phyloP scores from a whole-genome alignment of 1,284 basidiomycete genomes.

The Ceratobasidium sp. region DNA sequence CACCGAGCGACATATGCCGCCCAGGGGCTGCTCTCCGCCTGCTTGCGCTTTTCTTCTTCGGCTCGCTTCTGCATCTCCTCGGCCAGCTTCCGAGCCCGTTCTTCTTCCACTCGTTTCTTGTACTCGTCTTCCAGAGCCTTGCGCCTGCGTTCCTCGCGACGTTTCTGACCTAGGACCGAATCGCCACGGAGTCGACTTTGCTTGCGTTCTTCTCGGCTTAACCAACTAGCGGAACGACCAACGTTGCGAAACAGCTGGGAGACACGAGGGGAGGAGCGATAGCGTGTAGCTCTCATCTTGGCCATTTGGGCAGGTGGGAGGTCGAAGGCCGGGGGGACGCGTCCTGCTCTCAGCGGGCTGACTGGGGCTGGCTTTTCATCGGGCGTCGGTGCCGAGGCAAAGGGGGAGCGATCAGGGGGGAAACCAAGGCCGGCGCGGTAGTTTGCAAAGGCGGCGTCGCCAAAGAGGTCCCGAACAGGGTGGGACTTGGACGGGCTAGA shows the following conservation, averaged over 20 bases:
- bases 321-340: not conserved
- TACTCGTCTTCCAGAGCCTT: not conserved
- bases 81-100: too few relatives aligned
- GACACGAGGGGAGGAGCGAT: not conserved
- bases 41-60: not conserved
- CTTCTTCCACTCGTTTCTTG: not conserved
- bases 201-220: slow-evolving; percentile 5
- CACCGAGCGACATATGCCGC: not conserved
- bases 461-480: not conserved
- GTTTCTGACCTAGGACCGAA: not conserved
- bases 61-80: not conserved
- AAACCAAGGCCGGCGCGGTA: not conserved
- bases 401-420: not conserved
- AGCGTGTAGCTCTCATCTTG: not conserved
- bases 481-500: too few relatives aligned
- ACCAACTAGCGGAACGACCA: not conserved
- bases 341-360: not conserved
- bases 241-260: not conserved
- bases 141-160: slow-evolving; percentile 23
- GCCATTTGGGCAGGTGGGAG: not conserved
- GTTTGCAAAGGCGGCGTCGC: not conserved
- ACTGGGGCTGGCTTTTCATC: not conserved
- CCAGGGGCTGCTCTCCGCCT: not conserved
- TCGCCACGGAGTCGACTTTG: not conserved
- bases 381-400: not conserved